Evolutionary conservation across 176 grass and related monocot genomes (phyloP), one percentile per base, ranked within the genome.

Genomic region (Musa schizocarpa): DNA sequence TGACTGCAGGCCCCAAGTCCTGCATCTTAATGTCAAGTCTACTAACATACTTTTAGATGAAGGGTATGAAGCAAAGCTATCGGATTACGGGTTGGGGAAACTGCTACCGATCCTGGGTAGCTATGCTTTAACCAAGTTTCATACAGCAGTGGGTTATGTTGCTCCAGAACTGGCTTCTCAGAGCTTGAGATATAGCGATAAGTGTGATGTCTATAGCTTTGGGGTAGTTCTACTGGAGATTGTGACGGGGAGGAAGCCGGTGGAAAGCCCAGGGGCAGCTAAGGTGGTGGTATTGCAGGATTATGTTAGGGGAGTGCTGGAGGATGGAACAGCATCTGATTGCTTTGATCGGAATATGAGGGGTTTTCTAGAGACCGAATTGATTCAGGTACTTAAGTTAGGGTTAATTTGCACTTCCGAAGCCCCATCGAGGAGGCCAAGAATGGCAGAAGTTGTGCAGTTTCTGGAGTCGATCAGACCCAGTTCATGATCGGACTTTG

Each of bases 181-280:
- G 79, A 90, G 81, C 77, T 81, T 89, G 75, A 91, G 82, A 87
- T 99, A 86, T 57, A 99, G 81, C 0, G 86, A 99, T 8, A 99
- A 92, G 76, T 94, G 95, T 68, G 95, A 99, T 81, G 95, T 99
- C 73, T 99, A 89, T 80, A 99, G 95, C 85, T 94, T 99, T 51
- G 95, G 95, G 65, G 95, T 99, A 48, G 83, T 99, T 84, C 77
- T 99, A 52, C 85, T 94, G 69, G 95, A 99, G 78, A 91, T 89
- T 56, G 91, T 99, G 67, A 94, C 95, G 23, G 86, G 91, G 58
- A 71, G 81, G 78, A 99, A 99, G 48, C 95, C 95, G 12, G 88
- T 94, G 27, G 90, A 88, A n/a, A 94, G 95, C 65, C 86, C 75
- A 54, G 85, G 81, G 27, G 85, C 51, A 50, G 75, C 78, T 34